A percentile compares a stretch with the other conserved stretches of the same genome.
Conservation (phyloP, 1,284 basidiomycete genomes). For the Pseudozyma sp. region DNA sequence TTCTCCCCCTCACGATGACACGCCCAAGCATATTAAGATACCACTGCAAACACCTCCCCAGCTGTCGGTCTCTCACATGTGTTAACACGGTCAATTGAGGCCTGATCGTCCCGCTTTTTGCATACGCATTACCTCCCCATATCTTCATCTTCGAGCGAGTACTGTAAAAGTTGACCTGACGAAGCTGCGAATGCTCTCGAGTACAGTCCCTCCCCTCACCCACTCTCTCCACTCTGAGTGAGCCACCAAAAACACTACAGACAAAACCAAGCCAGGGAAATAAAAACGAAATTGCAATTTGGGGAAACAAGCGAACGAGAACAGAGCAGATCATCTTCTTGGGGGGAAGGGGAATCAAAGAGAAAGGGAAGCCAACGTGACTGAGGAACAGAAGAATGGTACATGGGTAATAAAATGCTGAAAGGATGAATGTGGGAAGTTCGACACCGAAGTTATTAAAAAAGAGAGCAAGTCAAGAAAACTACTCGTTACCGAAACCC, state of each 20-base stretch:
- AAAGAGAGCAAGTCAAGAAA: not conserved
- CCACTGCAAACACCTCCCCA: not conserved
- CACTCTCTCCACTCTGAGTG: no score
- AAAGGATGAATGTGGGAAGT: not conserved
- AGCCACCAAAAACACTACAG: not conserved
- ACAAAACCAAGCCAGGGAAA: slow-evolving; percentile 3
- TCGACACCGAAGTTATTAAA: not conserved
- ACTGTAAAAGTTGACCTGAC: no score
- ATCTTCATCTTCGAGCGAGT: no score
- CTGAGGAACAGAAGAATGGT: not conserved
- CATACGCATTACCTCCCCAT: no score
- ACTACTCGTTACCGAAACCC: slow-evolving; percentile 66
- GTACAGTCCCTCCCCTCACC: no score
- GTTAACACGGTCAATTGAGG: no score
- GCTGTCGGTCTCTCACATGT: no score
- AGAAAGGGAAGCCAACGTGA: no score
- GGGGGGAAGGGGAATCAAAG: not conserved
- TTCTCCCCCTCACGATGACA: not conserved
- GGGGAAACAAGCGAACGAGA: not conserved
- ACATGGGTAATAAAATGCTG: not conserved
- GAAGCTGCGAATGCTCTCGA: no score
- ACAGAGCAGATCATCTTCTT: not conserved
- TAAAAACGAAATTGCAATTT: not conserved
- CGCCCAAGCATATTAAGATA: not conserved
- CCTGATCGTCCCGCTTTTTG: no score